These are phyloP conservation scores for Tolypocladium tropicale DNA, from an alignment of 2,329 filamentous ascomycete genomes.

Conservation along the genomic window DNA sequence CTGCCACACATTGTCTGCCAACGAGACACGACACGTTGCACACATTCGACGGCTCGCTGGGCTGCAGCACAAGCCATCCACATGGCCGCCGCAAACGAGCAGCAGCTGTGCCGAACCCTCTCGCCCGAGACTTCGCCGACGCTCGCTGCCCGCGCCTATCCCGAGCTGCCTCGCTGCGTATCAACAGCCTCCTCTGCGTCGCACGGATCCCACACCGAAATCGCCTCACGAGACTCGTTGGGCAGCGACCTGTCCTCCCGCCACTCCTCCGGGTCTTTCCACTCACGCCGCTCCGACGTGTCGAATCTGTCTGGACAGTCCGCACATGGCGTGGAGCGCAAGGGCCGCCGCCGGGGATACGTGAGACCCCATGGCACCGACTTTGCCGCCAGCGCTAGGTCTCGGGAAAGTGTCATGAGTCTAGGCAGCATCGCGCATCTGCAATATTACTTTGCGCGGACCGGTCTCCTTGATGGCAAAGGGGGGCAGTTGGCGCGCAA, in stretches of 20 bases:
- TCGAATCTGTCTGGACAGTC: constrained; percentile 32
- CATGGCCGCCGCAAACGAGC: constrained; percentile 24
- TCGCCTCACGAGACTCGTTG: constrained; percentile 41
- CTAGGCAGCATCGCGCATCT: constrained; percentile 93
- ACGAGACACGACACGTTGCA: neutral
- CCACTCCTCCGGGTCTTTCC: constrained; percentile 52
- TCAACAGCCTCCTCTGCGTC: constrained; percentile 53
- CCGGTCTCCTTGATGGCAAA: constrained; percentile 86
- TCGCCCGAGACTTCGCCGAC: constrained; percentile 53
- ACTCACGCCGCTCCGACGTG: constrained; percentile 33
- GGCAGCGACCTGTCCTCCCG: constrained; percentile 44
- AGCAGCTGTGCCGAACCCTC: constrained; percentile 20
- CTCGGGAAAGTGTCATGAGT: constrained; percentile 90
- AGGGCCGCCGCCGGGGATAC: constrained; percentile 61
- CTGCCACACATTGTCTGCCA: neutral
- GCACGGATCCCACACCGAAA: constrained; percentile 41
- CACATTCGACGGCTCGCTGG: neutral
- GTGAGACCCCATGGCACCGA: constrained; percentile 78
- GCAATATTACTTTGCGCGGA: constrained; percentile 96
- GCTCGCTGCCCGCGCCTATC: constrained; percentile 49
- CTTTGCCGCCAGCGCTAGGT: constrained; percentile 83
- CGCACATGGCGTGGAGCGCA: constrained; percentile 30
- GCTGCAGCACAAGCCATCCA: neutral
- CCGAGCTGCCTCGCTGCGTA: constrained; percentile 51
- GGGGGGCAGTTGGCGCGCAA: constrained; percentile 75